These are phyloP conservation scores for Kalaharituber pfeilii DNA, from an alignment of 2,329 filamentous ascomycete genomes.

Conservation along the genomic window DNA sequence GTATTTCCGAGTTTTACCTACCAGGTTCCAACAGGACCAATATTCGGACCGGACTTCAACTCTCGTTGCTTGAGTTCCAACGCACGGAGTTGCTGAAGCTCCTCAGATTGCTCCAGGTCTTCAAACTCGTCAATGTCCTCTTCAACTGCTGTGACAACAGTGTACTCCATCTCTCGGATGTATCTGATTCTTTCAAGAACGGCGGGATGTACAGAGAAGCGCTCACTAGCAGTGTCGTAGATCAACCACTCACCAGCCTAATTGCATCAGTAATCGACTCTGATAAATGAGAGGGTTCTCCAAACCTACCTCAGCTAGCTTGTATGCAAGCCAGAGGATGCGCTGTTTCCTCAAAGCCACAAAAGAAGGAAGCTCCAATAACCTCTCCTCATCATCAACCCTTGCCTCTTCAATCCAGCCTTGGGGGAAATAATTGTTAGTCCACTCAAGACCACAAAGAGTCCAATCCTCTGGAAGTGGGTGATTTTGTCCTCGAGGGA, in stretches of 20 bases:
- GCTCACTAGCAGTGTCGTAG: conserved; percentile 28
- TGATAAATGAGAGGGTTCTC: conserved; percentile 6
- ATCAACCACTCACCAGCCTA: conserved; percentile 30
- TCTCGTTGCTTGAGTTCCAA: conserved; percentile 17
- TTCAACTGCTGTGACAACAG: conserved; percentile 18
- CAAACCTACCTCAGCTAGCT: conserved; percentile 27
- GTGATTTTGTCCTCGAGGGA: conserved; percentile 34
- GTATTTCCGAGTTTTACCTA: too few relatives aligned
- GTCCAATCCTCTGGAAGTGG: conserved; percentile 54
- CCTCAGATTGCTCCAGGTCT: conserved; percentile 17
- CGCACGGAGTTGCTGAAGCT: conserved; percentile 16
- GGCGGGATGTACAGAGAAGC: conserved; percentile 28
- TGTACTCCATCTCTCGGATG: conserved; percentile 10
- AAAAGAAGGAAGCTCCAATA: conserved; percentile 44
- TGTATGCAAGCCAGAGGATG: conserved; percentile 40
- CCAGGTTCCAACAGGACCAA: too few relatives aligned
- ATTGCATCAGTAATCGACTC: conserved; percentile 2
- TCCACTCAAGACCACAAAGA: conserved; percentile 46
- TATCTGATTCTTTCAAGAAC: conserved; percentile 13
- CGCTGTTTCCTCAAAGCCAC: conserved; percentile 40
- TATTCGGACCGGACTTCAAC: too few relatives aligned
- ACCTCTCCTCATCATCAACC: conserved; percentile 50
- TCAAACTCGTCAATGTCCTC: conserved; percentile 17
- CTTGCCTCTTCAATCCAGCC: conserved; percentile 42
- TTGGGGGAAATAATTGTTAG: conserved; percentile 39